Percentiles rank a stretch among this genome's conserved stretches.
phyloP scores from a whole-genome alignment of 1,284 basidiomycete species.

The Apiotrichum brassicae region DNA sequence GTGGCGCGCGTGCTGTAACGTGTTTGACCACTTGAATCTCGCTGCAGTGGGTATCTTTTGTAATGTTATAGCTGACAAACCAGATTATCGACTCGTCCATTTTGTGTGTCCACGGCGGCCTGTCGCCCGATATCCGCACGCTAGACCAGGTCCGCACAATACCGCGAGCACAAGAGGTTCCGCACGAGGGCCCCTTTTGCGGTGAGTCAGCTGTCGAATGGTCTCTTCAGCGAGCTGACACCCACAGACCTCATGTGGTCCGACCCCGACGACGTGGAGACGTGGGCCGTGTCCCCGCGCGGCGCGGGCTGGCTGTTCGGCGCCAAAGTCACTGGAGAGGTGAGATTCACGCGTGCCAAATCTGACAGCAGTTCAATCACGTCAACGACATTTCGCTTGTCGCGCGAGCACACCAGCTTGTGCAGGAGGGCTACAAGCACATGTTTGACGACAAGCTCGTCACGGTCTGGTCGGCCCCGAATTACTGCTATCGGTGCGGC shows the following conservation, averaged over 20 bases:
- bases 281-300: constrained; percentile 89
- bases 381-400: constrained; percentile 77
- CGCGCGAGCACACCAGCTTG: constrained; percentile 88
- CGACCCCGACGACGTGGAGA: constrained; percentile 90
- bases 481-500: constrained; percentile 98
- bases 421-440: constrained; percentile 95
- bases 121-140: constrained; percentile 86
- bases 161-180: constrained; percentile 87
- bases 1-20: constrained; percentile 92
- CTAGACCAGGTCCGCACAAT: constrained; percentile 87
- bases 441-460: constrained; percentile 94
- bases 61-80: background rate
- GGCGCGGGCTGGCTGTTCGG: constrained; percentile 98
- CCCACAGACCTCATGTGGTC: constrained; percentile 89
- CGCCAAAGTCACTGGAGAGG: constrained; percentile 74
- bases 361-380: constrained; percentile 71
- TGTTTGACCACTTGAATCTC: constrained; percentile 90
- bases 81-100: constrained; percentile 90
- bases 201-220: constrained; percentile 51
- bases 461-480: constrained; percentile 96
- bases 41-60: constrained; percentile 63
- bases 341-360: constrained; percentile 36
- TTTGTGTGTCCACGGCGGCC: constrained; percentile 86
- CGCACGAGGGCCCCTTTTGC: constrained; percentile 96
- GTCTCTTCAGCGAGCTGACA: background rate